phyloP scores from a whole-genome alignment of 192 early-diverging fungal species.

The Coemansia sp. region DNA sequence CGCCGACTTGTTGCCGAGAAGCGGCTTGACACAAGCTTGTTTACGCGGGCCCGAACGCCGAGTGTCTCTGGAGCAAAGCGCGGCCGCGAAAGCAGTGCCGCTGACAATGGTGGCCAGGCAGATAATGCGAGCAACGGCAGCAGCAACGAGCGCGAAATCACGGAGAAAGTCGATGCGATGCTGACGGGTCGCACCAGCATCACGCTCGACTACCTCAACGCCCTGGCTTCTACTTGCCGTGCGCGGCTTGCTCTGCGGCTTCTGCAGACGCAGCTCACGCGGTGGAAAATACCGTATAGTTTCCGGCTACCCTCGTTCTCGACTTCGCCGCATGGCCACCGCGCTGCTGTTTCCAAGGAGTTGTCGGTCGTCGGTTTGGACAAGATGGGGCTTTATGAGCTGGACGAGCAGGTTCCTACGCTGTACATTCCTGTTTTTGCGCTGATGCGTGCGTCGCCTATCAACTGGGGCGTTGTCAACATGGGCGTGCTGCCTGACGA shows the following conservation, averaged over 20 bases:
- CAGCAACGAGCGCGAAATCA: constrained; percentile 32
- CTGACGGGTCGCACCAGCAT: constrained; percentile 49
- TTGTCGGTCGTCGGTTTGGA: constrained; percentile 51
- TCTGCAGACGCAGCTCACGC: constrained; percentile 49
- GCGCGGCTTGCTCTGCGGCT: constrained; percentile 50
- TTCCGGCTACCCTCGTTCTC: constrained; percentile 54
- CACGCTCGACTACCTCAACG: constrained; percentile 51
- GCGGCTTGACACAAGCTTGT: constrained; percentile 12
- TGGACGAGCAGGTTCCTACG: constrained; percentile 54
- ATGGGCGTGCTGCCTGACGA: constrained; percentile 47
- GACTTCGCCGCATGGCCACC: constrained; percentile 51
- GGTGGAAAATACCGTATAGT: constrained; percentile 46
- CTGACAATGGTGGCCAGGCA: not conserved
- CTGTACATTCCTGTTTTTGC: constrained; percentile 44
- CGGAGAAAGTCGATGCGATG: constrained; percentile 42
- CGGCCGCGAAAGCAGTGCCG: not conserved
- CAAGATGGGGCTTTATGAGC: constrained; percentile 51
- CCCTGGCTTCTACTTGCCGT: constrained; percentile 43
- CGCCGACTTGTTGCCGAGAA: constrained; percentile 33
- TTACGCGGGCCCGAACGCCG: not conserved
- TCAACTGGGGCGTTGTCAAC: constrained; percentile 51
- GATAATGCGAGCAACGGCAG: not conserved
- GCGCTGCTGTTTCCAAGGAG: constrained; percentile 51
- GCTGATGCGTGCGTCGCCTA: constrained; percentile 52
- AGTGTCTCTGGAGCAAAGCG: constrained; percentile 3